Base-by-base conservation (phyloP, 768 basidiomycete species). In the Termitomyces sp. region DNA sequence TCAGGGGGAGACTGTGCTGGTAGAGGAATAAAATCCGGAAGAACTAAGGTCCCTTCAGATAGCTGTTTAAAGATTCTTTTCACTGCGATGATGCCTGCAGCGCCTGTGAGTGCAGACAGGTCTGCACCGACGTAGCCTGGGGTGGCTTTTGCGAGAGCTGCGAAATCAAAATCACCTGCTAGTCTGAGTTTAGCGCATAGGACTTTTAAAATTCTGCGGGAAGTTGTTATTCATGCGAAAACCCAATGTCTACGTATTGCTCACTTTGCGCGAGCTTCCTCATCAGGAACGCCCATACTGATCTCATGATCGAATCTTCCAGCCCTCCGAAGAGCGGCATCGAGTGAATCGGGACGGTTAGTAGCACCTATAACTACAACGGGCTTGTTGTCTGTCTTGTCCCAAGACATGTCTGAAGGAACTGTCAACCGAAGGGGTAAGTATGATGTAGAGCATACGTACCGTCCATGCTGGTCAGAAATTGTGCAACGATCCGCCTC, bases 401-500 rank as follows among this genome's bases (percentile, higher is more conserved):
- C 92, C 93, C 92, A 95, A 27, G 95, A 90, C 74, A 98, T 81
- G 63, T 98, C 96, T 98, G 49, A 39, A 26, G 14, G 36, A 53
- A 56, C 47, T 39, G 42, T 56, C 4, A 55, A 22, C 4, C 16
- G 18, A n/a, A 16, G 18, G 14, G 39, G 13, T 46, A 36, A 55
- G 34, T 24, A 3, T 5, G n/a, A 4, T 18, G 52, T 24, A 45
- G 6, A 40, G 33, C 3, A 55, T 68, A 84, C 33, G 43, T 64
- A 97, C 96, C 96, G 71, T 99, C 97, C 93, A 99, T 97, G 76
- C 96, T 98, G 0, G 96, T 98, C 55, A 98, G 73, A 62, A 99
- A 91, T 70, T 99, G 97, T 0, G 96, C 96, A 10, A 99, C 96
- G 51, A 99, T 98, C 13, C 97, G 82, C 45, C 95, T 76, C 67